Base-by-base conservation (phyloP, 768 basidiomycete species). In the Leccinum longicurvipes region DNA sequence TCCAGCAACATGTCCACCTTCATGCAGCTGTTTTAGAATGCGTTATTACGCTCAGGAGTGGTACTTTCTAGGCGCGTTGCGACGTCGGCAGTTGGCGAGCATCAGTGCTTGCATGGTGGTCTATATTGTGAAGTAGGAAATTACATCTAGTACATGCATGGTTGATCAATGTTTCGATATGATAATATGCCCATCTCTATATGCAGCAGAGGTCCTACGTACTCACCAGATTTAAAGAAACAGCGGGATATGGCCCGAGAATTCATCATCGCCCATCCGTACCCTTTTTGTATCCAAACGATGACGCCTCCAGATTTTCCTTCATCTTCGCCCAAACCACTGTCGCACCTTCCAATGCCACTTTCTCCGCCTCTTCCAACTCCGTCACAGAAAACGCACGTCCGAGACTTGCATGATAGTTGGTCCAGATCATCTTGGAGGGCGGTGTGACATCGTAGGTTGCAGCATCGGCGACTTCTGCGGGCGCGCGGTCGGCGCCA, bases 271-370 rank as follows among this genome's bases (percentile, higher is more conserved):
- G 34, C 34, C 17, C 34, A 36, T 10, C 17, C 17, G 17, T 36
- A 36, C 17, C 34, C 4, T 9, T 34, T 31, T 36, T 36, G 34
- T 36, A 2, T 2, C 34, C 25, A 61, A 61, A 46, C 34, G 55
- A 46, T 49, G 59, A 49, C 31, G 46, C 44, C 29, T 57, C 62
- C n/a, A 83, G 42, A 51, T 74, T 78, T 47, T 69, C 59, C 67
- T 80, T 82, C 64, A 86, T 76, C 27, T 65, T 67, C 46, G 57
- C 60, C 75, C 83, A 84, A 2, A 89, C 77, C 3, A 58, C 56
- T 11, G 58, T 56, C 0, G 82, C 83, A 4, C 80, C 82, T 4
- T 55, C 59, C 56, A 67, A 67, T 1, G 85, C 86, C 31, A 84
- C 61, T n/a, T 74, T 73, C 56, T 73, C 76, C 3, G 82, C 85